Evolutionary conservation across 108 stramenopile species (phyloP), one percentile per base, ranked within the genome.

Genomic region (Schizochytrium sp.): DNA sequence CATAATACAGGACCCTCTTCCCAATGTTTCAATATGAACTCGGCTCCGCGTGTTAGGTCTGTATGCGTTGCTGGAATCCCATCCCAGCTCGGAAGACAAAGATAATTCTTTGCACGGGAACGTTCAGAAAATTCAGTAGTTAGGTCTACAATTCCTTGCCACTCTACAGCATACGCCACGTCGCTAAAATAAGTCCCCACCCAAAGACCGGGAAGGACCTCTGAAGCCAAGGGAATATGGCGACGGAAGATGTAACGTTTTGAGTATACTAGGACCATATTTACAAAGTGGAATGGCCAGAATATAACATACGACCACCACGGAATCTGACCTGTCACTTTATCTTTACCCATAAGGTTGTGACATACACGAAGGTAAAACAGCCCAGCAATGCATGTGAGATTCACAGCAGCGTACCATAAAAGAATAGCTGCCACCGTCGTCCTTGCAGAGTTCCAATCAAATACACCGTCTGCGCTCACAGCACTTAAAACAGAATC

Each of bases 271-370:
- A 83, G 50, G n/a, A 55, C 28, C 10, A 83, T 10, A 53, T 83
- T 83, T 10, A 83, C 50, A n/a, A 28, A n/a, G 47, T 83, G 76
- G 55, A 83, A 83, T n/a, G 76, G 76, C 76, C 76, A 83, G 55
- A 83, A 83, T 8, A 83, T 28, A 0, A 55, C 76, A 38, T 55
- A 55, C 76, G 76, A 83, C 76, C 76, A 83, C 76, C 76, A 83
- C 47, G 76, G 76, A 49, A 83, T 55, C 3, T 83, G 76, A 10
- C 76, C 76, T 28, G 76, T 83, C 0, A 10, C 50, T 10, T 5
- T 55, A 53, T 83, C 76, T 53, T 83, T 83, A 10, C 76, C 76
- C 50, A 83, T 49, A 53, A 83, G 47, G 15, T 55, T 55, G 76
- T 83, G 50, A 38, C 76, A 83, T 53, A 55, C 53, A 10, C 76